A percentile compares a stretch with the other conserved stretches of the same genome.
phyloP scores from a whole-genome alignment of 305 asterid genomes.

The Rubia occidens region DNA sequence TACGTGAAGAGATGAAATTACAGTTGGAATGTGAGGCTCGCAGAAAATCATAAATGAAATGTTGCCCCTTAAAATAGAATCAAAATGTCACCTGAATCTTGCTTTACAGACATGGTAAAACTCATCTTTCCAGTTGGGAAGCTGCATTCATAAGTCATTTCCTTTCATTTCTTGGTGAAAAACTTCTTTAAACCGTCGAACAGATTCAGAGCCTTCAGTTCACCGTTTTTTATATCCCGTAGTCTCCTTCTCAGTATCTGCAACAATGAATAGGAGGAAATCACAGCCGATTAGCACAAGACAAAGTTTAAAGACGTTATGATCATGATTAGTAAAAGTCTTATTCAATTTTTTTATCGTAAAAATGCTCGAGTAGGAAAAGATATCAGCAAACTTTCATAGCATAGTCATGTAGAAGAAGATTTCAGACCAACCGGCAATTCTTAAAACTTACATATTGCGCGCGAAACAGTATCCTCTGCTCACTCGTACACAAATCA shows the following conservation, averaged over 20 bases:
- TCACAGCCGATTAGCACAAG: neutral
- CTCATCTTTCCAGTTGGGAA: neutral
- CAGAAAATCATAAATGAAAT: too few species aligned
- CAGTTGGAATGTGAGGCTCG: neutral
- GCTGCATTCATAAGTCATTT: neutral
- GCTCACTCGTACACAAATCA: slow-evolving; percentile 72
- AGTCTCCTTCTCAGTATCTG: slow-evolving; percentile 83
- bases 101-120: too few species aligned
- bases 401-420: neutral
- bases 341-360: too few species aligned
- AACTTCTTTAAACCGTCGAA: slow-evolving; percentile 57
- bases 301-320: neutral
- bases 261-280: neutral
- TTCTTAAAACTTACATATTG: slow-evolving; percentile 63
- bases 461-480: slow-evolving; percentile 76
- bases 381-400: neutral
- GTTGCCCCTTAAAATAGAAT: too few species aligned
- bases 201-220: slow-evolving; percentile 54
- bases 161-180: slow-evolving; percentile 32
- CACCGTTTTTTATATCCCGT: slow-evolving; percentile 78
- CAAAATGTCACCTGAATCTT: too few species aligned
- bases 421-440: neutral
- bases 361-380: neutral
- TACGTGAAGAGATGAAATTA: too few species aligned
- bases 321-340: neutral